A percentile compares a stretch with the other conserved stretches of the same genome.
Conservation (phyloP, 371 early-diverging fungal species). For the Mortierella sp. region DNA sequence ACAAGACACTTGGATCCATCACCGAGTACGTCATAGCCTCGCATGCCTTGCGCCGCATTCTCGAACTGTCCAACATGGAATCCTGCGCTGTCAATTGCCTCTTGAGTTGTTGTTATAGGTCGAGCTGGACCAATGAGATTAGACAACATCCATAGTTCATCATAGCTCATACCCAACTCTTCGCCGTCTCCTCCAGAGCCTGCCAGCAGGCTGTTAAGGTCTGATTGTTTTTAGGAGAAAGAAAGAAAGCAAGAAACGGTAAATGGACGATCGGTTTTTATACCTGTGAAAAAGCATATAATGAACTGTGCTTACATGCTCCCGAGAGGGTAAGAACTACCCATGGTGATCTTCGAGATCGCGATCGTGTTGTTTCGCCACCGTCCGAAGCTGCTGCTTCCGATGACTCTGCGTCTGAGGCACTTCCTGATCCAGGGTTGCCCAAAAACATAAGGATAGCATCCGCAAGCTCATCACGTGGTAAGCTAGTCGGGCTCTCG, state of each 20-base stretch:
- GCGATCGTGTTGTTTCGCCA: constrained; percentile 1
- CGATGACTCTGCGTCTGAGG: constrained; percentile 16
- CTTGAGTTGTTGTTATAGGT: constrained; percentile 67
- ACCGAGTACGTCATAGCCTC: constrained; percentile 38
- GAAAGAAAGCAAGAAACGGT: constrained; percentile 6
- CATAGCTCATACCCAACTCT: constrained; percentile 57
- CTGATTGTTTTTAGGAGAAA: constrained; percentile 5
- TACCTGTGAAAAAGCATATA: constrained; percentile 20
- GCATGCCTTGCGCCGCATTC: constrained; percentile 49
- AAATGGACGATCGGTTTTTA: constrained; percentile 4
- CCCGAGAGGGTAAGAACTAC: constrained; percentile 44
- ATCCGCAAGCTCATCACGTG: constrained; percentile 26
- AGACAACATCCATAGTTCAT: constrained; percentile 69
- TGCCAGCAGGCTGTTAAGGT: constrained; percentile 44
- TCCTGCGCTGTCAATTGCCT: constrained; percentile 60
- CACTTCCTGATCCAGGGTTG: constrained; percentile 5
- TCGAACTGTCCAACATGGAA: constrained; percentile 57
- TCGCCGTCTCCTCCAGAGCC: constrained; percentile 24
- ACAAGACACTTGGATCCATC: constrained; percentile 61
- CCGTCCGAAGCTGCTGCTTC: neutral
- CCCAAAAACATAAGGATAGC: constrained; percentile 37
- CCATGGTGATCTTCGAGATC: constrained; percentile 39
- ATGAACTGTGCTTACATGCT: constrained; percentile 40
- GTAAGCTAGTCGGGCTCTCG: neutral
- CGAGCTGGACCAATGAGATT: constrained; percentile 70